Base-by-base conservation (phyloP, 352 stramenopile genomes). In the Phytophthora sojae region DNA sequence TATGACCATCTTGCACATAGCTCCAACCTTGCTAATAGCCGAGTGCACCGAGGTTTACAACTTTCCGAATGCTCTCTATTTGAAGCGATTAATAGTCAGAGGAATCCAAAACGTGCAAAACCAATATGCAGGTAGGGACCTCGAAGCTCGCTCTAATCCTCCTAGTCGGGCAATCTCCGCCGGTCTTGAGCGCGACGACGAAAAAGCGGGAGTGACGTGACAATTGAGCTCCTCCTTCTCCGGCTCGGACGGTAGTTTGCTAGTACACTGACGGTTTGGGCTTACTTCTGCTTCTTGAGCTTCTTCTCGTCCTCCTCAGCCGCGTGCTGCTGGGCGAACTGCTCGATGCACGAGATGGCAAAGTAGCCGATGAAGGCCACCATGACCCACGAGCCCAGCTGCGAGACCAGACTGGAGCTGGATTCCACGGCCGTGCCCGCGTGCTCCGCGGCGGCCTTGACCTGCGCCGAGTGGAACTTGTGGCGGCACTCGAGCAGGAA, bases 281-380 rank as follows among this genome's bases (percentile, higher is more conserved):
- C 67, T 79, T 79, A 85, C 73, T 86, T 83, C 26, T 84, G 55
- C 76, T 94, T 95, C 79, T 91, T 91, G 57, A 97, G 71, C 77
- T 86, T 92, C 80, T 94, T 78, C 58, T 96, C 90, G 63, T 97
- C 91, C 74, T 96, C 86, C 61, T 95, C 87, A 47, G 91, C 91
- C 1, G 88, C 89, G 67, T 96, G 90, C 66, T 96, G 90, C 75
- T 97, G 91, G 29, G 91, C 90, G 64, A 97, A 96, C 72, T 97
- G 88, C 75, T 96, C 90, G 57, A 97, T 92, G 75, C 90, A 97
- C 76, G 88, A 96, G 57, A 97, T 81, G 6, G 92, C 89, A 72
- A 97, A 97, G 81, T 94, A 97, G 19, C 66, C 83, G 50, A 97
- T 97, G 67, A 97, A 96, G 32, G 76, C 71, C 47, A 97, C 85